A percentile compares a stretch with the other conserved stretches of the same genome.
Conservation (phyloP, 495 filamentous ascomycete genomes). For the Halenospora varia region DNA sequence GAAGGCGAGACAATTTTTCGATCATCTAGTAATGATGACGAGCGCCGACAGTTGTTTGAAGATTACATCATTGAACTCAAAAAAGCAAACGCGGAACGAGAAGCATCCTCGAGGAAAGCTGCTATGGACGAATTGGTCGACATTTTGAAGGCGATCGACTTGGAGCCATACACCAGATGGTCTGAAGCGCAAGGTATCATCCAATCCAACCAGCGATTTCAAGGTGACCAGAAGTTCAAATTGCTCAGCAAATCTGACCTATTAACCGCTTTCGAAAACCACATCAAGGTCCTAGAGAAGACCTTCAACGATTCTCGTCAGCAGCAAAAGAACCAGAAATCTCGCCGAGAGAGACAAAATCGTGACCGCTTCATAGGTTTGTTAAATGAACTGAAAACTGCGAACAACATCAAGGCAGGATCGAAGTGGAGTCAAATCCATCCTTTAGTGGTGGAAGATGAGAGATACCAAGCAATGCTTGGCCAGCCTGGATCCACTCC, state of each 20-base stretch:
- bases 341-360: slow-evolving; percentile 77
- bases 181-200: slow-evolving; percentile 82
- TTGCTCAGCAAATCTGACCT: slow-evolving; percentile 84
- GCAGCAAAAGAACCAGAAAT: slow-evolving; percentile 74
- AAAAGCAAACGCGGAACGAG: slow-evolving; percentile 69
- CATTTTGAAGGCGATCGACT: slow-evolving; percentile 75
- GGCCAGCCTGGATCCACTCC: slow-evolving; percentile 85
- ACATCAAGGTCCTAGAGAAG: slow-evolving; percentile 87
- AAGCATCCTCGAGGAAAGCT: slow-evolving; percentile 66
- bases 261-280: slow-evolving; percentile 88
- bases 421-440: slow-evolving; percentile 85
- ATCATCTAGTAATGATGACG: slow-evolving; percentile 80
- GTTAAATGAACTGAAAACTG: slow-evolving; percentile 65
- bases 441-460: slow-evolving; percentile 73
- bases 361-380: slow-evolving; percentile 75
- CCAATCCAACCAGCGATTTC: slow-evolving; percentile 72
- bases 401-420: slow-evolving; percentile 84
- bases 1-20: slow-evolving; percentile 94
- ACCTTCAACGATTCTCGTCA: slow-evolving; percentile 86
- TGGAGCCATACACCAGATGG: slow-evolving; percentile 96
- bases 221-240: slow-evolving; percentile 84
- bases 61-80: slow-evolving; percentile 87
- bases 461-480: slow-evolving; percentile 78
- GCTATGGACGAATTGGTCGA: slow-evolving; percentile 81
- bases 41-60: slow-evolving; percentile 89